Conservation (phyloP, 2,329 filamentous ascomycete genomes). For the Leptosphaerulina australis region DNA sequence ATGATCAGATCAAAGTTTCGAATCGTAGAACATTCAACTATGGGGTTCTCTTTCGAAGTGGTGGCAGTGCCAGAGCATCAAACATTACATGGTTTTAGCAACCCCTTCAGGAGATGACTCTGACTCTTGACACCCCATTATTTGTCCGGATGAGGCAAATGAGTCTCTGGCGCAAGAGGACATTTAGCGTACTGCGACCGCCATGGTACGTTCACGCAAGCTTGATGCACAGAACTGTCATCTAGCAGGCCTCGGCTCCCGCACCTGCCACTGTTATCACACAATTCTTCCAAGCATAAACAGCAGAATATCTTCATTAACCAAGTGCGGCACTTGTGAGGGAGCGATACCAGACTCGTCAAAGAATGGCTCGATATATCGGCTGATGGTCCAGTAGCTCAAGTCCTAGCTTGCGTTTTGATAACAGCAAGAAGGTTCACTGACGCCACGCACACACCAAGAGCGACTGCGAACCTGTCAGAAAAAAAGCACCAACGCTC, state of each 20-base stretch:
- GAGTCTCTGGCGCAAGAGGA: background rate
- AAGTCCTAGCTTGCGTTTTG: background rate
- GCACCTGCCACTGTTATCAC: background rate
- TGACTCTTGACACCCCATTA: background rate
- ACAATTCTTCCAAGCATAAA: background rate
- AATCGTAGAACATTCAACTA: no score
- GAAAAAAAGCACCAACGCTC: background rate
- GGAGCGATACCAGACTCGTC: background rate
- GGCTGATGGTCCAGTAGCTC: slow-evolving; percentile 3
- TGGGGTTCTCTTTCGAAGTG: no score
- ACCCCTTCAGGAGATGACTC: background rate
- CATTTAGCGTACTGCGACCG: background rate
- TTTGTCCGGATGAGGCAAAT: no score
- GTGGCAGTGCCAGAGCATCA: no score
- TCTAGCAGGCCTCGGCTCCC: background rate
- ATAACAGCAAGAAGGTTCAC: background rate
- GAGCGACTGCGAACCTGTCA: background rate
- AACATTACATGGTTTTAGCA: background rate
- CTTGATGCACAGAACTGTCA: background rate
- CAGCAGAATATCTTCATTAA: background rate
- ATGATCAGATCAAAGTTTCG: no score
- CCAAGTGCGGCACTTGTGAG: background rate
- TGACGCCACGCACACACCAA: background rate
- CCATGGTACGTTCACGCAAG: background rate
- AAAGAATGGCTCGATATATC: background rate